Percentiles rank a stretch among this genome's conserved stretches.
phyloP scores from a whole-genome alignment of 306 rosid genomes.

The Cercis canadensis region DNA sequence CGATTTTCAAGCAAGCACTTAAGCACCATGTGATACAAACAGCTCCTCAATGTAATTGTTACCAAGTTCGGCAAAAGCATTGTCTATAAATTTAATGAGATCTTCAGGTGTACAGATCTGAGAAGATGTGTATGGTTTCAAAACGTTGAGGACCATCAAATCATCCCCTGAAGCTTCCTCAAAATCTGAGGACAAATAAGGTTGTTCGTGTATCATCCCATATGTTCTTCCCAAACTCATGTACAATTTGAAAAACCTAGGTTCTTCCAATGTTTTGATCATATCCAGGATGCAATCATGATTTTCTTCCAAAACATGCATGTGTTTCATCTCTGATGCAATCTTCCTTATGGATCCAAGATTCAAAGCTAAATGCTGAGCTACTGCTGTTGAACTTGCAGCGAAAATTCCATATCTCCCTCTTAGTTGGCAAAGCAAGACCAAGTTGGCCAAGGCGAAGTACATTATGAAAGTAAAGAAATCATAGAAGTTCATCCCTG shows the following conservation, averaged over 20 bases:
- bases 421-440: slow-evolving; percentile 47
- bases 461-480: slow-evolving; percentile 65
- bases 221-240: slow-evolving; percentile 53
- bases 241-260: slow-evolving; percentile 59
- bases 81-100: slow-evolving; percentile 59
- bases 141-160: slow-evolving; percentile 38
- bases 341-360: slow-evolving; percentile 53
- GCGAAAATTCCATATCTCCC: slow-evolving; percentile 38
- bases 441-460: slow-evolving; percentile 65
- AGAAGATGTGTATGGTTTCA: slow-evolving; percentile 50
- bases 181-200: slow-evolving; percentile 24
- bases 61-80: slow-evolving; percentile 35
- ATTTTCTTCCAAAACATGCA: slow-evolving; percentile 60
- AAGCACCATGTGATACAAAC: slow-evolving; percentile 1
- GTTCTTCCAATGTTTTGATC: slow-evolving; percentile 51
- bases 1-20: slow-evolving; percentile 17
- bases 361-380: slow-evolving; percentile 65
- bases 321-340: slow-evolving; percentile 51
- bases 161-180: slow-evolving; percentile 46
- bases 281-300: slow-evolving; percentile 54
- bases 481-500: slow-evolving; percentile 93
- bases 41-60: slow-evolving; percentile 21
- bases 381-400: slow-evolving; percentile 38
- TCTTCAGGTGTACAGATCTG: slow-evolving; percentile 58
- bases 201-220: slow-evolving; percentile 49